A percentile compares a stretch with the other conserved stretches of the same genome.
Conservation (phyloP, 192 early-diverging fungal genomes). For the Rhizophlyctis rosea region DNA sequence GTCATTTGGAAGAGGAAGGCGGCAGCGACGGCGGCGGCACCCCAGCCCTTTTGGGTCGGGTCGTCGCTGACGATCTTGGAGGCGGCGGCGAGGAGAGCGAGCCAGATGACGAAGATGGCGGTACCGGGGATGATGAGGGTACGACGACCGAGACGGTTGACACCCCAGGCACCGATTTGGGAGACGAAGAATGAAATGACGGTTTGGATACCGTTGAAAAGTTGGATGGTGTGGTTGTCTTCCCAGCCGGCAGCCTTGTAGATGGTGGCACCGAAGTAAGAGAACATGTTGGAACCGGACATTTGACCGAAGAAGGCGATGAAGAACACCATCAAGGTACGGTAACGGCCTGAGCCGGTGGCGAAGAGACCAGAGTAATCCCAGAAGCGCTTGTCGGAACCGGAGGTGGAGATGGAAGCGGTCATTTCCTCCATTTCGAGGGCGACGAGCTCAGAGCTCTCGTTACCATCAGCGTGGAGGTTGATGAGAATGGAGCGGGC, state of each 20-base stretch:
- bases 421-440: slow-evolving; percentile 41
- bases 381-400: slow-evolving; percentile 11
- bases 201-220: slow-evolving; percentile 30
- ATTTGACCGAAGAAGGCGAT: slow-evolving; percentile 41
- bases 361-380: slow-evolving; percentile 26
- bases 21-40: slow-evolving; percentile 1
- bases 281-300: slow-evolving; percentile 35
- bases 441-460: slow-evolving; percentile 42
- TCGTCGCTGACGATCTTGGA: slow-evolving; percentile 26
- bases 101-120: slow-evolving; percentile 4
- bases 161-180: slow-evolving; percentile 32
- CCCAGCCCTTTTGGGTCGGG: not conserved
- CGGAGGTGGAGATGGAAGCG: not conserved
- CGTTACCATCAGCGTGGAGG: slow-evolving; percentile 56
- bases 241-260: slow-evolving; percentile 24
- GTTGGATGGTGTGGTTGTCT: slow-evolving; percentile 26
- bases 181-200: slow-evolving; percentile 34
- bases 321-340: slow-evolving; percentile 17
- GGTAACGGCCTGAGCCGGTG: slow-evolving; percentile 19
- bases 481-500: slow-evolving; percentile 63
- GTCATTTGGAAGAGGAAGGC: slow-evolving; percentile 36
- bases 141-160: slow-evolving; percentile 40
- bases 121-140: slow-evolving; percentile 36
- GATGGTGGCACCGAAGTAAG: slow-evolving; percentile 25
- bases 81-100: slow-evolving; percentile 21